Percentiles rank a stretch among this genome's conserved stretches.
Conservation (phyloP, 257 asterid genomes). For the Solanum sitiens region DNA sequence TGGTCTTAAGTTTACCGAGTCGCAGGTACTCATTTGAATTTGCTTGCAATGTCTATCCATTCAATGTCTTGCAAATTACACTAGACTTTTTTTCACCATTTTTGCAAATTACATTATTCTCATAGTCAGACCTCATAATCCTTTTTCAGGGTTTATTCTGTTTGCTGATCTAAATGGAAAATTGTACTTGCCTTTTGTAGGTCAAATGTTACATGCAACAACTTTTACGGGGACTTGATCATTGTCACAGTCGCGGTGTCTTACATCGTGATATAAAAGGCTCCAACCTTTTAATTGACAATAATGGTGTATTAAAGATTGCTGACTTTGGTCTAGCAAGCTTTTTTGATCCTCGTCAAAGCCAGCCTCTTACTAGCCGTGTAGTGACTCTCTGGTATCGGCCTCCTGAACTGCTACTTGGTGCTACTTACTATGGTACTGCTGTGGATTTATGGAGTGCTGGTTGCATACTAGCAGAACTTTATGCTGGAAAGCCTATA, state of each 20-base stretch:
- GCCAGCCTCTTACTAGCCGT: slow-evolving; percentile 82
- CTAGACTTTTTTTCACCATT: neutral
- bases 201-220: slow-evolving; percentile 91
- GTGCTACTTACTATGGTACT: slow-evolving; percentile 77
- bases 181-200: slow-evolving; percentile 23
- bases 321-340: slow-evolving; percentile 97
- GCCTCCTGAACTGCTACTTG: slow-evolving; percentile 93
- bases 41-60: neutral
- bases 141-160: neutral
- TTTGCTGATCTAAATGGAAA: neutral
- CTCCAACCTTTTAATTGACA: slow-evolving; percentile 82
- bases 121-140: neutral
- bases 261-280: slow-evolving; percentile 96
- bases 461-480: slow-evolving; percentile 90
- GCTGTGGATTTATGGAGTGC: slow-evolving; percentile 97
- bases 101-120: neutral
- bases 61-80: neutral
- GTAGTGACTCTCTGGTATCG: slow-evolving; percentile 97
- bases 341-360: slow-evolving; percentile 60
- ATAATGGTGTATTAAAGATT: slow-evolving; percentile 74
- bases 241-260: slow-evolving; percentile 76
- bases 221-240: slow-evolving; percentile 77
- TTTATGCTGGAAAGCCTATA: slow-evolving; percentile 91
- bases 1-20: slow-evolving; percentile 70
- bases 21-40: slow-evolving; percentile 47